Evolutionary conservation across 495 filamentous ascomycete species (phyloP), one percentile per base, ranked within the genome.

Genomic region (Poronia punctata): DNA sequence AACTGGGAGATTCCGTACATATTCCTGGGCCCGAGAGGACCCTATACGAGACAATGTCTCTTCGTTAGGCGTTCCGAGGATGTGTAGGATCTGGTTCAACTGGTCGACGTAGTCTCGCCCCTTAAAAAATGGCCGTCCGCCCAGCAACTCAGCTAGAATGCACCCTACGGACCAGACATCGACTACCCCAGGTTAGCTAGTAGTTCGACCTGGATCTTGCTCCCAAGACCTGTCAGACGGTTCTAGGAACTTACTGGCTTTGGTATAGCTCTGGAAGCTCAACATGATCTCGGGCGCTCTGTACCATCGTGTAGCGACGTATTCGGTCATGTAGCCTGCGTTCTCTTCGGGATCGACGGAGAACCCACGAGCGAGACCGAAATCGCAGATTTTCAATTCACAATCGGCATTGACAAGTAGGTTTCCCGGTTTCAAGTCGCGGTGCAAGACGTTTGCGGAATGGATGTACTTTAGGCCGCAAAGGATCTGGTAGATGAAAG

Each of bases 81-180:
- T 96, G 71, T 97, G 90, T 32, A 98, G 76, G 58, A 98, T 98
- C 65, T 97, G 93, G 73, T 97, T 97, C 51, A 98, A 80, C 66
- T 98, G 92, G 65, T 98, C 92, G 54, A 98, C 92, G 52, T 98
- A 97, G 68, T 98, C 92, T 40, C 93, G 84, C 32, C 92, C 92
- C 70, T 98, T 98, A 75, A 98, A 98, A 74, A 98, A 97, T 23
- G 92, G 92, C 37, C 92, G 83, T 28, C 93, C 89, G 31, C 93
- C 93, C 4, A 98, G 82, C 1, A 98, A 79, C 62, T 98, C 92
- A 27, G 92, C 92, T 10, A 98, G 78, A 56, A 98, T 98, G 65
- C 92, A 98, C 38, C 92, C 92, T 12, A 98, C 90, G 17, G 92
- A 98, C 92, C 92, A 98, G 19, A 98, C 89, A 57, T 98, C 92